phyloP scores from a whole-genome alignment of 164 flowering plant genomes.

The Vitis amurensis region DNA sequence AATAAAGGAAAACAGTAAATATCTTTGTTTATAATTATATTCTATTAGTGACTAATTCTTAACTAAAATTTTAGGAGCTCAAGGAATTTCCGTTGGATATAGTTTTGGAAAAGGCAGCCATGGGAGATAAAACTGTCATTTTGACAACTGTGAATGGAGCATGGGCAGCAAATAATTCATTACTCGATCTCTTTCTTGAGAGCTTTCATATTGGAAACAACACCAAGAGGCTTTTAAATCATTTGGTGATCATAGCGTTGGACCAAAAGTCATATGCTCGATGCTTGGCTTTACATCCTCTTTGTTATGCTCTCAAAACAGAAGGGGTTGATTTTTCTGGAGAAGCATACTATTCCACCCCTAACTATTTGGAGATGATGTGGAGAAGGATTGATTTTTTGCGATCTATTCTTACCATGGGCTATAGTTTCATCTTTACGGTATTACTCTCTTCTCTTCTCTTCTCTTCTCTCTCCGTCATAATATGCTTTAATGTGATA shows the following conservation, averaged over 20 bases:
- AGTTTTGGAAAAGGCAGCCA: constrained; percentile 12
- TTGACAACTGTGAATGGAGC: constrained; percentile 26
- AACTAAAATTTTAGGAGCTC: no score
- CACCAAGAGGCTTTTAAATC: constrained; percentile 12
- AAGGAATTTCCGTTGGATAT: not conserved
- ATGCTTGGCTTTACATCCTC: constrained; percentile 6
- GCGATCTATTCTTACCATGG: constrained; percentile 15
- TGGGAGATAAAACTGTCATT: constrained; percentile 17
- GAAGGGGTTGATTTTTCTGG: constrained; percentile 16
- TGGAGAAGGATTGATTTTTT: constrained; percentile 11
- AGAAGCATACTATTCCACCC: constrained; percentile 17
- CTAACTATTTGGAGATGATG: constrained; percentile 15
- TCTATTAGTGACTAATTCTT: no score
- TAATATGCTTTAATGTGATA: no score
- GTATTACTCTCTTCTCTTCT: constrained; percentile 3
- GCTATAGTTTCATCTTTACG: constrained; percentile 22
- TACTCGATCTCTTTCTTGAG: constrained; percentile 24
- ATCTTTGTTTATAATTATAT: no score
- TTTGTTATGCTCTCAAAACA: constrained; percentile 13
- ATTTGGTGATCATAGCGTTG: constrained; percentile 17
- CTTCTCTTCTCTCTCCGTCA: no score
- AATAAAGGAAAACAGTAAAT: no score
- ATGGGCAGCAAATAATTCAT: constrained; percentile 20
- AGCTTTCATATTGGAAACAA: constrained; percentile 21
- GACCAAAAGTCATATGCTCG: constrained; percentile 18